Base-by-base conservation (phyloP, 345 rosid species). In the Cardiospermum halicacabum region DNA sequence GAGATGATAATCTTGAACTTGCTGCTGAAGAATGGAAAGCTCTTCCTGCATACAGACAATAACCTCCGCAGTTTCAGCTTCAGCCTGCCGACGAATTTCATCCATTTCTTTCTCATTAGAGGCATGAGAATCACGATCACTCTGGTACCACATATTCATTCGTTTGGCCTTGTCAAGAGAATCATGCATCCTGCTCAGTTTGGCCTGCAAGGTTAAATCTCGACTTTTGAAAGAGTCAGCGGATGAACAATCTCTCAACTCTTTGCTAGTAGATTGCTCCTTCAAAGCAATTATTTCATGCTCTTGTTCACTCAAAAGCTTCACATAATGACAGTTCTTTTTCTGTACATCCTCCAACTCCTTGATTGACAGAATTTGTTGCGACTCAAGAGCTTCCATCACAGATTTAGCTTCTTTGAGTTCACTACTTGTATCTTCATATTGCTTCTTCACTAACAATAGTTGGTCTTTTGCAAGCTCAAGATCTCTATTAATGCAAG, bases 41-140 rank as follows among this genome's bases (percentile, higher is more conserved):
- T 87, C 98, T 76, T 88, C 89, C 84, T 90, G 92, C 89, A 90
- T 74, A 67, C 90, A 86, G 72, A 93, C 85, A 74, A 93, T 90
- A 69, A 87, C 96, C 85, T 91, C 95, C 3, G 84, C 97, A 64
- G 96, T 85, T 72, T 88, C 97, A 74, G 85, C 94, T 79, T 93
- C 98, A 64, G 76, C 96, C 80, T 93, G 96, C 68, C 70, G 78
- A 68, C 81, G 64, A 69, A 85, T 75, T 76, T 81, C 76, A 53
- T 86, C 86, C 87, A 70, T 81, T 73, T 91, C 93, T 75, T 78
- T 85, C 79, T 85, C 96, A 62, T 85, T 89, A 60, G 86, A 82
- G 40, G 72, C 84, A 81, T 81, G 84, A 58, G 70, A 81, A 62
- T 78, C 84, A 68, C 58, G 77, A 68, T 84, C 91, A 68, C 64